Evolutionary conservation across 192 early-diverging fungal species (phyloP).

Genomic region (Chytriomyces sp.): DNA sequence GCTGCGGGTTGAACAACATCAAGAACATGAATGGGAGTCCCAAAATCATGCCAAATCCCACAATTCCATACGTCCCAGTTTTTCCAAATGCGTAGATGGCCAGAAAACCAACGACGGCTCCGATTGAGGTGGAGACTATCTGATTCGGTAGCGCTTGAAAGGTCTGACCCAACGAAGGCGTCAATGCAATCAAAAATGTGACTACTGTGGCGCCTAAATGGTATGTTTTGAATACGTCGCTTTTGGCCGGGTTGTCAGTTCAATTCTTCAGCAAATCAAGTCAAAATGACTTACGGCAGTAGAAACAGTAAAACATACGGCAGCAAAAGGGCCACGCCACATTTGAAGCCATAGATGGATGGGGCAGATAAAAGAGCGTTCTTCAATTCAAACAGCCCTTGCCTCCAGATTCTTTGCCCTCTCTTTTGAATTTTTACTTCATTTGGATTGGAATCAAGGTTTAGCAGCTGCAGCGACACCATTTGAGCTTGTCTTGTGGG

Average conservation of each 20-base stretch:
- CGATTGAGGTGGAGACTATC: constrained; percentile 6
- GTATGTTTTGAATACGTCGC: background rate
- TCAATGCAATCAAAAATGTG: constrained; percentile 7
- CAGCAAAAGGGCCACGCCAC: background rate
- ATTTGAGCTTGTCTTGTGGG: background rate
- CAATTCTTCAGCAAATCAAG: background rate
- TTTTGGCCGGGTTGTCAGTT: background rate
- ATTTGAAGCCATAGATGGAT: constrained; percentile 15
- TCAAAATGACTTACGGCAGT: background rate
- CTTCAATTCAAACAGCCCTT: background rate
- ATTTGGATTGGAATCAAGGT: background rate
- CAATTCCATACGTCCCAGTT: background rate
- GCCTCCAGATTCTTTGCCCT: background rate
- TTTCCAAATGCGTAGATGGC: background rate
- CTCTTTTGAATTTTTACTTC: background rate
- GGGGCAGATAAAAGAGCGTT: background rate
- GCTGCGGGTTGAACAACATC: constrained; percentile 4
- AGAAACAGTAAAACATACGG: background rate
- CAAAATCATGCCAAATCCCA: constrained; percentile 3
- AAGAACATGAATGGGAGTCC: constrained; percentile 2
- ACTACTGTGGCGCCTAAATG: background rate
- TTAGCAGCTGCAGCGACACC: background rate
- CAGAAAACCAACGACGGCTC: background rate
- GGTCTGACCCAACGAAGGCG: constrained; percentile 9
- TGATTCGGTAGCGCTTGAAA: background rate